phyloP scores from a whole-genome alignment of 2,329 filamentous ascomycete species.

The Pleoardoris graminearum region DNA sequence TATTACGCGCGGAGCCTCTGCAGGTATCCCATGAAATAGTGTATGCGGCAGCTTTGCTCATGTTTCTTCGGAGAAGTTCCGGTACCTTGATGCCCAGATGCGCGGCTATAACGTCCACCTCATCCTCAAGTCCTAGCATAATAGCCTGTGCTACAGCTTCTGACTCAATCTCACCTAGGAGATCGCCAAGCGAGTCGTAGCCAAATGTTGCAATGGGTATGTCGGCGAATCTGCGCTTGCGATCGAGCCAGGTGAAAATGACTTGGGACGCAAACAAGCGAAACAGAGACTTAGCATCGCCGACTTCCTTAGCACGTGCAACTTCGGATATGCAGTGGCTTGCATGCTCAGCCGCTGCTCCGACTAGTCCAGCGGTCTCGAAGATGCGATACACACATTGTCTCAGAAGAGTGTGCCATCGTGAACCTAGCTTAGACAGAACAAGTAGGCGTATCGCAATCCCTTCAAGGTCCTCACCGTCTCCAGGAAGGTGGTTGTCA shows the following conservation, averaged over 20 bases:
- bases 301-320: constrained; percentile 65
- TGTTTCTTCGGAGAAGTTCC: constrained; percentile 61
- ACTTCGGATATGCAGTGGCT: constrained; percentile 70
- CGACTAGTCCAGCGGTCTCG: constrained; percentile 78
- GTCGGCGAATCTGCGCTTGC: constrained; percentile 55
- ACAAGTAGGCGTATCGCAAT: constrained; percentile 82
- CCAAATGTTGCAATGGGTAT: constrained; percentile 88
- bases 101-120: constrained; percentile 63
- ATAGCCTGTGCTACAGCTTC: constrained; percentile 80
- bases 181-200: constrained; percentile 68
- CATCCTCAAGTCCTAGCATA: constrained; percentile 74
- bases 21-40: constrained; percentile 76
- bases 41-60: constrained; percentile 81
- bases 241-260: constrained; percentile 85
- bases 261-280: constrained; percentile 84
- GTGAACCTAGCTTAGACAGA: constrained; percentile 74
- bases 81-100: constrained; percentile 33
- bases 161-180: constrained; percentile 71
- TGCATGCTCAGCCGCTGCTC: constrained; percentile 69
- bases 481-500: constrained; percentile 73
- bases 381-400: constrained; percentile 93
- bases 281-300: constrained; percentile 73
- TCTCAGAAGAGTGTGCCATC: constrained; percentile 83
- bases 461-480: constrained; percentile 73
- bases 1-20: constrained; percentile 37